Evolutionary conservation across 805 yeast species (phyloP), one percentile per base, ranked within the genome.

Genomic region (Danielia oregonensis): DNA sequence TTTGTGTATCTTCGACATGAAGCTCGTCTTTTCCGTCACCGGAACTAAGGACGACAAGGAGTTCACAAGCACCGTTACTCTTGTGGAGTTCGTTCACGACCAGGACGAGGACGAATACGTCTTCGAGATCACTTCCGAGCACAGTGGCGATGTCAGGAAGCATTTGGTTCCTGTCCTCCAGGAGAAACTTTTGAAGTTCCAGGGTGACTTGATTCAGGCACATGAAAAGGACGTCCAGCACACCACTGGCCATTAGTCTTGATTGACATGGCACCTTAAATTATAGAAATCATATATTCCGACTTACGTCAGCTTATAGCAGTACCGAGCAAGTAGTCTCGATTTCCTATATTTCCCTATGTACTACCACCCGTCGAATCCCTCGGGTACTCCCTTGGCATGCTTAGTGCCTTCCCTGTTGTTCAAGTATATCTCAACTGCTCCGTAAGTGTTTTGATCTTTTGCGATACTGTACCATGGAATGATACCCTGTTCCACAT

Each of bases 371-470:
- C 43, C 61, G 43, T 64, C 76, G 57, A 88, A 88, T 6, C 94
- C 94, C 34, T 81, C 83, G 2, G 96, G 96, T 9, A 87, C 96
- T 6, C 95, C 96, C 41, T 74, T 74, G 0, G 96, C 96, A 44
- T 79, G 87, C 33, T 71, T 63, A 59, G 69, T 73, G 46, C 86
- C 86, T 70, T 51, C 64, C 42, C 70, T 62, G 39, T 54, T 53
- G 15, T 70, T 71, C 17, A 65, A 54, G 29, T 65, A 67, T 4
- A 70, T 49, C 42, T 63, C 70, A 5, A 67, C 65, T 8, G 60
- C 63, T 13, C 68, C 72, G n/a, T 78, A 74, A 24, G 74, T 76
- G 44, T 79, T 79, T 12, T 74, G 55, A 16, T 72, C 76, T 37
- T 73, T 74, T 29, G 68, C 59, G 27, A 66, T 37, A 33, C 67